Base-by-base conservation (phyloP, 164 flowering plant genomes). In the Piper betle region DNA sequence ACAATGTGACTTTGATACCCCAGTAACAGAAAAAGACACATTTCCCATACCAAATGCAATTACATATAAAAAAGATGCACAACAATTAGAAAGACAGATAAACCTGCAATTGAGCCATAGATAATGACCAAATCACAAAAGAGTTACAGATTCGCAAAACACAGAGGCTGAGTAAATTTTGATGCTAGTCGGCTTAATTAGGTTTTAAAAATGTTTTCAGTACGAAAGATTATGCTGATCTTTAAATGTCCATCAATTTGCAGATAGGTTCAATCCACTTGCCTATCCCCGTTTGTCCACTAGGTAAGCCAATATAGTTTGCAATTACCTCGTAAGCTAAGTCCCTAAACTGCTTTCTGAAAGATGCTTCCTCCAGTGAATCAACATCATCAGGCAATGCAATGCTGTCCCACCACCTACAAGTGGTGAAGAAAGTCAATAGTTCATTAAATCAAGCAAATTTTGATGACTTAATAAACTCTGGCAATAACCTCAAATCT, bases 331-430 rank as follows among this genome's bases (percentile, higher is more conserved):
- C 77, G 66, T 76, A 84, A 60, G 99, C 99, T 61, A 94, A 77
- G 65, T 90, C 85, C 78, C 70, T 86, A 67, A 88, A 78, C 70
- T 90, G 84, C 82, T 63, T 73, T 75, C 95, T 84, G 55, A 87
- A 89, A 40, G 79, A 73, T 61, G 63, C 74, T 70, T n/a, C n/a
- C n/a, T n/a, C n/a, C n/a, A n/a, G n/a, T n/a, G n/a, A n/a, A n/a
- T n/a, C n/a, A 74, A 88, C 79, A 74, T 91, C 91, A 62, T 79
- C 87, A 57, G 99, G 95, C 71, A 91, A 76, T 56, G 96, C 80
- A 72, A 87, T 76, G 77, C 99, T 88, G 54, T 94, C 95, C 99
- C 99, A 91, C 99, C 96, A 91, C 86, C 99, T 94, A 72, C 39
- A 55, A 55, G 58, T 25, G 10, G 58, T 6, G 15, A 5, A 46